Evolutionary conservation across 768 basidiomycete species (phyloP).

Genomic region (Amanita molliuscula): DNA sequence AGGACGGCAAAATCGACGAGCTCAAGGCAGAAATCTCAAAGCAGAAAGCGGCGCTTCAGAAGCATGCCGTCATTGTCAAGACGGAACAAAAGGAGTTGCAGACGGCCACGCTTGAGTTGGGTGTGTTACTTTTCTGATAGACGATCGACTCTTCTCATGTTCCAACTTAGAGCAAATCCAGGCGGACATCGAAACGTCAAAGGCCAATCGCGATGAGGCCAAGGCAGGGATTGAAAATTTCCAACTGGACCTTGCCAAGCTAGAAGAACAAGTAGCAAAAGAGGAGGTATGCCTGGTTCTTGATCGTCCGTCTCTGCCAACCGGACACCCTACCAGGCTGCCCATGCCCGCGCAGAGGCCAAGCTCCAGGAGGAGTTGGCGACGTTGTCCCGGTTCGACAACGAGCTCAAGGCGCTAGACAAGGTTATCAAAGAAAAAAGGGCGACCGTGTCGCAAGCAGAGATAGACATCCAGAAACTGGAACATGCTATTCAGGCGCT

Average conservation of each 20-base stretch:
- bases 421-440: conserved; percentile 76
- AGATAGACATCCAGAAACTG: conserved; percentile 51
- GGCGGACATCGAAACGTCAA: conserved; percentile 52
- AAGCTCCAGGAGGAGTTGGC: conserved; percentile 81
- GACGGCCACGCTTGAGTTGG: conserved; percentile 72
- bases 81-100: conserved; percentile 85
- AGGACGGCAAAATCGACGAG: conserved; percentile 92
- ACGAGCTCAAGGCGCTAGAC: conserved; percentile 79
- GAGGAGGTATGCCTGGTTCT: conserved; percentile 29
- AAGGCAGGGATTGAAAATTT: conserved; percentile 39
- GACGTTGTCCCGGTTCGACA: conserved; percentile 79
- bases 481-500: conserved; percentile 60
- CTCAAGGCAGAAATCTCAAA: conserved; percentile 80
- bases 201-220: conserved; percentile 30
- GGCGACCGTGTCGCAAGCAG: conserved; percentile 53
- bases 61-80: conserved; percentile 75
- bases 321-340: conserved; percentile 25
- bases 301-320: background rate
- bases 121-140: conserved; percentile 11
- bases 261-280: conserved; percentile 36
- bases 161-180: conserved; percentile 63
- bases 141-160: background rate
- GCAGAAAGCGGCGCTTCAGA: conserved; percentile 74
- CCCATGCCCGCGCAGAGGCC: conserved; percentile 54
- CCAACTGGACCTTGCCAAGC: conserved; percentile 50